These are phyloP conservation scores for Margaritispora aquatica DNA, from an alignment of 495 filamentous ascomycete genomes.

Conservation along the genomic window DNA sequence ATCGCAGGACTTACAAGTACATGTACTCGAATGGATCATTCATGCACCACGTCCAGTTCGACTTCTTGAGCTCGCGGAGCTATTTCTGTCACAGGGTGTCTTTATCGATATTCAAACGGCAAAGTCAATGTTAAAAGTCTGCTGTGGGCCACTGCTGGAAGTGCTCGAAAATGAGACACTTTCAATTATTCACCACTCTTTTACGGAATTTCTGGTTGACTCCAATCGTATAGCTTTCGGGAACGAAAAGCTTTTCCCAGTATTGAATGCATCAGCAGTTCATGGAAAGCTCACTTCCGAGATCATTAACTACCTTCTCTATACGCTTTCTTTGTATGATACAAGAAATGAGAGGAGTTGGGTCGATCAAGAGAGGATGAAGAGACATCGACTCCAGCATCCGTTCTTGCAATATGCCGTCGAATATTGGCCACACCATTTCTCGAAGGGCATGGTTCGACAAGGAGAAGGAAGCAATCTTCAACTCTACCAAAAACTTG, in stretches of 20 bases:
- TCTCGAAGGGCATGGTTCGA: neutral
- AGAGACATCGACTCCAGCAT: neutral
- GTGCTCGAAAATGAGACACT: slow-evolving; percentile 43
- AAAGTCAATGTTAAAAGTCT: slow-evolving; percentile 24
- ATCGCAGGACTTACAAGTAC: slow-evolving; percentile 33
- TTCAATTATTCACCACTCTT: slow-evolving; percentile 46
- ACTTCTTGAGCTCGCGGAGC: slow-evolving; percentile 40
- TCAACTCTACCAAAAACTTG: neutral
- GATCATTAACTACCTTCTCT: neutral
- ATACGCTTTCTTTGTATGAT: neutral
- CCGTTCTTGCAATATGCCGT: neutral
- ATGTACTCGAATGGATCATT: slow-evolving; percentile 41
- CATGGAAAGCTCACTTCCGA: neutral
- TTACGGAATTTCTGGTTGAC: slow-evolving; percentile 44
- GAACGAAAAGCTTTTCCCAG: neutral
- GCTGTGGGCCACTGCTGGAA: slow-evolving; percentile 45
- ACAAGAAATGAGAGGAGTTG: neutral
- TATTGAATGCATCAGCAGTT: neutral
- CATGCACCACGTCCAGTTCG: slow-evolving; percentile 45
- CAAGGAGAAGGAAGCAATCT: neutral
- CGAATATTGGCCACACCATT: neutral
- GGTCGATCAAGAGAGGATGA: neutral
- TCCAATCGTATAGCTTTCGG: neutral
- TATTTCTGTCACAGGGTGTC: slow-evolving; percentile 26
- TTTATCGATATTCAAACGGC: slow-evolving; percentile 13